Base-by-base conservation (phyloP, 2,329 filamentous ascomycete genomes). In the Nothomitra cinnamomea region DNA sequence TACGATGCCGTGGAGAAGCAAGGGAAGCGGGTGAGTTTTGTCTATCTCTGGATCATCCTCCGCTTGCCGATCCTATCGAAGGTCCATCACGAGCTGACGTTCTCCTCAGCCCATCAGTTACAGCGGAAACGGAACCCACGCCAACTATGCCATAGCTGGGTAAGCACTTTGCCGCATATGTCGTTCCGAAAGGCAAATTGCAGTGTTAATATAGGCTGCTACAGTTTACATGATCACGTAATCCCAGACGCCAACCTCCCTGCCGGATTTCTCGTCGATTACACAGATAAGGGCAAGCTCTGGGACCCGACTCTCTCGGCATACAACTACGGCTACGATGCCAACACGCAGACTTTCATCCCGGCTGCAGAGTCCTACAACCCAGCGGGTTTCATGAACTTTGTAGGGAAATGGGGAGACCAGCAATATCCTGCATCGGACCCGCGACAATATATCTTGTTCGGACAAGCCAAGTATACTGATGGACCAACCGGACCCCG, bases 391-490 rank as follows among this genome's bases (percentile, higher is more conserved):
- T 82, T 73, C 67, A 67, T 84, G 56, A 61, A 72, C 40, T 84
- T 73, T 61, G 66, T 65, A 24, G 81, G 80, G 0, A 65, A 66
- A 32, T 85, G 80, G 80, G 81, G 80, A 1, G 79, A 84, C 59
- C 63, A 76, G 56, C 70, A 77, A 59, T 77, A 80, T 54, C 71
- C 74, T 2, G 65, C 68, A n/a, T 71, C 70, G 36, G 69, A 73
- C 50, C 65, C 66, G 53, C 65, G 77, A 21, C 71, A 79, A 63
- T 62, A 70, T n/a, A 65, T 66, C 55, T 43, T 69, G 4, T 66
- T 72, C 53, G 68, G 65, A 1, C 61, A 66, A 48, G 61, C 57
- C 19, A 78, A 76, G 61, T 83, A 73, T 60, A 66, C 65, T 0
- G 67, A 65, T 54, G 80, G 80, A 1, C 80, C 80, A 1, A 80